These are phyloP conservation scores for Solanum chiquidenum DNA, from an alignment of 257 asterid genomes.

Conservation along the genomic window DNA sequence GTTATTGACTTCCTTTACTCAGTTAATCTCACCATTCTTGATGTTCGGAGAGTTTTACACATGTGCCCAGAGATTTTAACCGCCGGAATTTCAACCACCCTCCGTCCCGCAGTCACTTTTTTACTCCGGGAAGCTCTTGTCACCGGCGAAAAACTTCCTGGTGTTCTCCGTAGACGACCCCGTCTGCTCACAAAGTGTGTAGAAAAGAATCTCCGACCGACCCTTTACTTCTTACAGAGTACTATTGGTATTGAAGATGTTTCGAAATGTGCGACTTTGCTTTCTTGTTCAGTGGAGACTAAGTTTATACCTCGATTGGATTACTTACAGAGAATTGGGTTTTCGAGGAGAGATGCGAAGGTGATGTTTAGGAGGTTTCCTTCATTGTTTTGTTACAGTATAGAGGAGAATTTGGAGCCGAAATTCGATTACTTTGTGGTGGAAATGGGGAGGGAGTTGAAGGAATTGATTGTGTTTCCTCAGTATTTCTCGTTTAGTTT, in stretches of 20 bases:
- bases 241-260: slow-evolving; percentile 65
- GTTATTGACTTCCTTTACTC: slow-evolving; percentile 52
- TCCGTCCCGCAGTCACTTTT: slow-evolving; percentile 63
- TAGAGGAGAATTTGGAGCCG: slow-evolving; percentile 69
- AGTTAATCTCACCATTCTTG: slow-evolving; percentile 37
- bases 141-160: slow-evolving; percentile 36
- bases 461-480: slow-evolving; percentile 68
- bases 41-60: slow-evolving; percentile 60
- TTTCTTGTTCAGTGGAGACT: slow-evolving; percentile 70
- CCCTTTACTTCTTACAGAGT: slow-evolving; percentile 74
- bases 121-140: slow-evolving; percentile 81
- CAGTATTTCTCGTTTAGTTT: slow-evolving; percentile 89
- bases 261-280: slow-evolving; percentile 41
- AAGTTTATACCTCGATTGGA: slow-evolving; percentile 76
- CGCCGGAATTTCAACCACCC: slow-evolving; percentile 21
- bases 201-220: slow-evolving; percentile 57
- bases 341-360: slow-evolving; percentile 43
- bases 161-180: slow-evolving; percentile 81
- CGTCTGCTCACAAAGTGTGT: slow-evolving; percentile 60
- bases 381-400: slow-evolving; percentile 75
- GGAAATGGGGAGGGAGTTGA: slow-evolving; percentile 86
- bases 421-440: slow-evolving; percentile 72
- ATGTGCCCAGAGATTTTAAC: slow-evolving; percentile 81
- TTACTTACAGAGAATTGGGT: slow-evolving; percentile 64
- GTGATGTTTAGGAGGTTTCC: slow-evolving; percentile 74